Conservation (phyloP, 2,329 filamentous ascomycete genomes). For the Ophioceras dolichostomum region DNA sequence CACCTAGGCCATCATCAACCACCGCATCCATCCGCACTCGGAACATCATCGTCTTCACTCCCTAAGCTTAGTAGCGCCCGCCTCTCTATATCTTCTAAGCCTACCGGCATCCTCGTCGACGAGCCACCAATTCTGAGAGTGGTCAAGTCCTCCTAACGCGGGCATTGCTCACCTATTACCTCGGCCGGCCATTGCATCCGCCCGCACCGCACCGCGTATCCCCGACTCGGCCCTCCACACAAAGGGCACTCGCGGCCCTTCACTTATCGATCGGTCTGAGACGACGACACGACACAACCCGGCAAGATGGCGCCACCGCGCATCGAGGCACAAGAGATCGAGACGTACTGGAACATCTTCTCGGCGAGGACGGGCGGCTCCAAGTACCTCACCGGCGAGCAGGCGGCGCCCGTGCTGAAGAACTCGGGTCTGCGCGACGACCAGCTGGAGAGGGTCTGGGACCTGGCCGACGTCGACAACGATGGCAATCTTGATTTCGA, state of each 20-base stretch:
- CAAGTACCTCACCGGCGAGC: conserved; percentile 47
- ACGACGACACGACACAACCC: not conserved
- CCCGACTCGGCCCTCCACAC: not conserved
- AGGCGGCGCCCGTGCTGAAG: conserved; percentile 49
- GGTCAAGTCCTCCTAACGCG: not conserved
- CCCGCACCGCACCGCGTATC: not conserved
- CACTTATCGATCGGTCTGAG: not conserved
- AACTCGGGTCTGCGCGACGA: conserved; percentile 50
- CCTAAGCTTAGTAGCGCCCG: no score
- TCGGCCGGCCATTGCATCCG: not conserved
- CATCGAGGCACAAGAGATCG: conserved; percentile 50
- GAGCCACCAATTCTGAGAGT: no score
- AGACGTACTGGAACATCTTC: conserved; percentile 57
- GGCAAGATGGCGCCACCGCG: conserved; percentile 45
- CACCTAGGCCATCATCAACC: no score
- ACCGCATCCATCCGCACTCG: no score
- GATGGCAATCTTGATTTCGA: conserved; percentile 98
- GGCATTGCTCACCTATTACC: no score
- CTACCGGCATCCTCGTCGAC: no score
- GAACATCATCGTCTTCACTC: no score
- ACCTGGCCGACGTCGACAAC: conserved; percentile 91
- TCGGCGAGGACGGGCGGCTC: conserved; percentile 45
- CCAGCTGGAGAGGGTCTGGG: conserved; percentile 96
- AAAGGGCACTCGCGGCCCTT: not conserved
- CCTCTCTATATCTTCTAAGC: no score